These are phyloP conservation scores for Tolypocladium capitatum DNA, from an alignment of 2,329 filamentous ascomycete genomes.

Conservation along the genomic window DNA sequence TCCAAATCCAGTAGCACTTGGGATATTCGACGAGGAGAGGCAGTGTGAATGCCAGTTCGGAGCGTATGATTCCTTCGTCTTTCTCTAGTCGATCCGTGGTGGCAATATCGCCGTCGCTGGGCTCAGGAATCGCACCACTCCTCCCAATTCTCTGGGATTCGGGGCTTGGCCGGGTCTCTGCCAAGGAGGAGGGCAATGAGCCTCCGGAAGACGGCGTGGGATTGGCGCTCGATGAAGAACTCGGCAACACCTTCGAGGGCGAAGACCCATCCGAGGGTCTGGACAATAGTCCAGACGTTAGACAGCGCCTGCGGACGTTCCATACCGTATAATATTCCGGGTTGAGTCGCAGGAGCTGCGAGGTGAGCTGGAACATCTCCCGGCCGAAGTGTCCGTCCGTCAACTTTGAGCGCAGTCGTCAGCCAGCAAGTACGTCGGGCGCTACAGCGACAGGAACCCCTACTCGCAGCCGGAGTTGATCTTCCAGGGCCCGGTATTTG, in stretches of 20 bases:
- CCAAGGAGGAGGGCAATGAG: conserved; percentile 41
- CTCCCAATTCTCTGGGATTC: conserved; percentile 10
- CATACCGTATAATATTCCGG: conserved; percentile 86
- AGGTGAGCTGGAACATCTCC: conserved; percentile 7
- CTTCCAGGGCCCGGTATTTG: conserved; percentile 56
- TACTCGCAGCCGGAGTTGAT: conserved; percentile 50
- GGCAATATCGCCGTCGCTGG: neutral
- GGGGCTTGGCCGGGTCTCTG: conserved; percentile 33
- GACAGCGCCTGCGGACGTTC: conserved; percentile 69
- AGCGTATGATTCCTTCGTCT: too few species aligned
- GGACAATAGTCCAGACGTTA: conserved; percentile 46
- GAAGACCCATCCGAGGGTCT: conserved; percentile 30
- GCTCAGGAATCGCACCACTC: neutral
- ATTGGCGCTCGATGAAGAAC: conserved; percentile 39
- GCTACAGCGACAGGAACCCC: too few species aligned
- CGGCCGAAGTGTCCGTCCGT: too few species aligned
- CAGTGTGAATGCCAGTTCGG: too few species aligned
- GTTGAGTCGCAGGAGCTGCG: conserved; percentile 55
- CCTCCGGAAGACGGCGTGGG: conserved; percentile 49
- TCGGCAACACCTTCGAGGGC: conserved; percentile 40
- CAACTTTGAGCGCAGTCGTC: too few species aligned
- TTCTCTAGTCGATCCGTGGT: neutral
- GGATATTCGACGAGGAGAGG: too few species aligned
- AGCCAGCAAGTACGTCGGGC: too few species aligned
- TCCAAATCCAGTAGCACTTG: too few species aligned